These are phyloP conservation scores for Aspergillus versicolor DNA, from an alignment of 2,329 filamentous ascomycete species.

Conservation along the genomic window DNA sequence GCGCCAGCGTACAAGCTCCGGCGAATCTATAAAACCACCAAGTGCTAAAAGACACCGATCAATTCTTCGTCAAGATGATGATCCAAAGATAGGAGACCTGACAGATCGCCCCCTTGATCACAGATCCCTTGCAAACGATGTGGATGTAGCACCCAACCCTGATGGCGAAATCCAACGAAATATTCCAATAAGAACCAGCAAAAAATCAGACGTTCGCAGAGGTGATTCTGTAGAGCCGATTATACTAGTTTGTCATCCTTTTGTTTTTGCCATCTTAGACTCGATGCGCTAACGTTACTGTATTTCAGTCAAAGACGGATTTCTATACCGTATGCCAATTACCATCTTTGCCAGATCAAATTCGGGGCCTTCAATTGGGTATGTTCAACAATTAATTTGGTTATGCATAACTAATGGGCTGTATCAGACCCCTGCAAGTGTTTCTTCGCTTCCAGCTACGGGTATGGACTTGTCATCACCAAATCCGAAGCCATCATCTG, in stretches of 20 bases:
- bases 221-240: conserved; percentile 33
- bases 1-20: conserved; percentile 43
- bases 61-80: conserved; percentile 35
- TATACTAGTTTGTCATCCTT: conserved; percentile 33
- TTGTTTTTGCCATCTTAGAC: not conserved
- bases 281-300: conserved; percentile 12
- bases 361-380: conserved; percentile 68
- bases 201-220: conserved; percentile 35
- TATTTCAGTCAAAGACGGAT: conserved; percentile 70
- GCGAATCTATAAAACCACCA: conserved; percentile 46
- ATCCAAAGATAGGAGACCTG: conserved; percentile 26
- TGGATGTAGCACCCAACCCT: conserved; percentile 15
- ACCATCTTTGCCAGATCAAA: conserved; percentile 74
- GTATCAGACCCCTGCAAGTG: conserved; percentile 63
- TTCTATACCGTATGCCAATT: conserved; percentile 85
- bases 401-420: conserved; percentile 16
- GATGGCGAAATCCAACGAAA: conserved; percentile 26
- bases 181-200: conserved; percentile 38
- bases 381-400: conserved; percentile 32
- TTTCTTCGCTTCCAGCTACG: conserved; percentile 62
- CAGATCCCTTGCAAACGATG: conserved; percentile 17
- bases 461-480: conserved; percentile 78
- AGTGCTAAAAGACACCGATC: conserved; percentile 49
- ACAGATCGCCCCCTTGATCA: conserved; percentile 19
- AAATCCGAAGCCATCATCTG: conserved; percentile 82